These are phyloP conservation scores for Maudiozyma turicensis DNA, from an alignment of 805 yeast genomes.

Conservation along the genomic window DNA sequence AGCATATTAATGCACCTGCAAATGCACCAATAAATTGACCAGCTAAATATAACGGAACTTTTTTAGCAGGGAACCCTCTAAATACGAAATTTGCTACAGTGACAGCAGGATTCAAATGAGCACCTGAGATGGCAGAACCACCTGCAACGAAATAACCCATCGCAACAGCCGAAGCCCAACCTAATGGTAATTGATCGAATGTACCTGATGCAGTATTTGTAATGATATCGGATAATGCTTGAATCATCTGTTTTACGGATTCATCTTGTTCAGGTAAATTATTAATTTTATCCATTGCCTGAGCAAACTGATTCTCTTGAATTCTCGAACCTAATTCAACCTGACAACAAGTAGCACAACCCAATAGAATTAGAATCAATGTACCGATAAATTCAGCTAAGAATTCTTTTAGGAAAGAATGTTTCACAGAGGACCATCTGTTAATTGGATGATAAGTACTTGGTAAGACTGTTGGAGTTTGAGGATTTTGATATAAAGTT, in stretches of 20 bases:
- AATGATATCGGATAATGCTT: conserved; percentile 7
- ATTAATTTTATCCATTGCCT: conserved; percentile 2
- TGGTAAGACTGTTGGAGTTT: conserved; percentile 31
- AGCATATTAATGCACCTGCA: conserved; percentile 37
- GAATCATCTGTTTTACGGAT: conserved; percentile 3
- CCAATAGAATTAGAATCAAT: conserved; percentile 36
- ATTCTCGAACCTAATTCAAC: conserved; percentile 27
- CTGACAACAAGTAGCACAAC: conserved; percentile 43
- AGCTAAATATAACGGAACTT: conserved; percentile 36
- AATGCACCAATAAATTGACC: conserved; percentile 44
- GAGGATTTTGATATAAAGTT: conserved; percentile 31
- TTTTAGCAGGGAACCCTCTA: conserved; percentile 43
- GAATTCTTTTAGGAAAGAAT: conserved; percentile 34
- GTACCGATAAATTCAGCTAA: conserved; percentile 47
- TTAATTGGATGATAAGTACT: conserved; percentile 30
- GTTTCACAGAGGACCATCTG: conserved; percentile 29
- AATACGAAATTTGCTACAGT: conserved; percentile 39
- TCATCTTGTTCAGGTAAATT: conserved; percentile 1
- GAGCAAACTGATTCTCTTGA: conserved; percentile 11
- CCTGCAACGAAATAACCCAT: conserved; percentile 43
- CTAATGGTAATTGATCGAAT: conserved; percentile 34
- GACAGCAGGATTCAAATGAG: conserved; percentile 48
- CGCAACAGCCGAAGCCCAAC: conserved; percentile 49
- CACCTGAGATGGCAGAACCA: conserved; percentile 44
- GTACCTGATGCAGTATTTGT: conserved; percentile 28